phyloP scores from a whole-genome alignment of 2,329 filamentous ascomycete species.

The Cordyceps cateniannulata region DNA sequence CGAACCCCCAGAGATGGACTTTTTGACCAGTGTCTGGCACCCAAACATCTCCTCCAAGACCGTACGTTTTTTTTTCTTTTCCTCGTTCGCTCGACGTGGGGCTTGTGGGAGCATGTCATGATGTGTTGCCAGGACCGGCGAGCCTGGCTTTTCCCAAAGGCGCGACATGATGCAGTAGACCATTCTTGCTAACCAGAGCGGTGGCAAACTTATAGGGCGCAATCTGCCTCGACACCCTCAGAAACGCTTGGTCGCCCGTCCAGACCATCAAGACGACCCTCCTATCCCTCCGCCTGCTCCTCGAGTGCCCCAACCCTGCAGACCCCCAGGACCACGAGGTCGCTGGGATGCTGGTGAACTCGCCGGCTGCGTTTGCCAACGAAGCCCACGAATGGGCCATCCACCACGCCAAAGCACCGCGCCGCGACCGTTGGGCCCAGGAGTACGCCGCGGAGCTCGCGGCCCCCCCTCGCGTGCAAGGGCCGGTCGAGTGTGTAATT shows the following conservation, averaged over 20 bases:
- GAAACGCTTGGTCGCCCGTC: slow-evolving; percentile 87
- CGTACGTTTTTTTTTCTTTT: slow-evolving; percentile 39
- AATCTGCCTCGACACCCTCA: slow-evolving; percentile 92
- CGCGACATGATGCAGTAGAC: too few species aligned
- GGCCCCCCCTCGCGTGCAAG: too few species aligned
- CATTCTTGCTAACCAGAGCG: too few species aligned
- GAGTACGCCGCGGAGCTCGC: too few species aligned
- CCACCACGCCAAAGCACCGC: slow-evolving; percentile 70
- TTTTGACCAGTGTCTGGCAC: slow-evolving; percentile 93
- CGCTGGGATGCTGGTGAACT: slow-evolving; percentile 79
- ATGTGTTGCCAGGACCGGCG: too few species aligned
- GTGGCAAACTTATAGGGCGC: slow-evolving; percentile 74
- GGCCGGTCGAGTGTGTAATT: too few species aligned
- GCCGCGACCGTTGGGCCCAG: too few species aligned
- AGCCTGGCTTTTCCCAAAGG: too few species aligned
- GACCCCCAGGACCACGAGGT: slow-evolving; percentile 97
- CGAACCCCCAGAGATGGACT: slow-evolving; percentile 83
- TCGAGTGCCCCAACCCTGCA: slow-evolving; percentile 89
- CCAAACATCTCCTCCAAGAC: slow-evolving; percentile 94
- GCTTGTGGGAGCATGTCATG: neutral
- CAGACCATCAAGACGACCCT: slow-evolving; percentile 92
- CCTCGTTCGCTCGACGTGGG: neutral
- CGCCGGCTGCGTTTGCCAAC: slow-evolving; percentile 69
- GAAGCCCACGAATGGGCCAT: slow-evolving; percentile 90
- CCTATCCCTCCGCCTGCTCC: slow-evolving; percentile 85